Conservation (phyloP, 495 filamentous ascomycete species). For the Lentithecium fluviatile region DNA sequence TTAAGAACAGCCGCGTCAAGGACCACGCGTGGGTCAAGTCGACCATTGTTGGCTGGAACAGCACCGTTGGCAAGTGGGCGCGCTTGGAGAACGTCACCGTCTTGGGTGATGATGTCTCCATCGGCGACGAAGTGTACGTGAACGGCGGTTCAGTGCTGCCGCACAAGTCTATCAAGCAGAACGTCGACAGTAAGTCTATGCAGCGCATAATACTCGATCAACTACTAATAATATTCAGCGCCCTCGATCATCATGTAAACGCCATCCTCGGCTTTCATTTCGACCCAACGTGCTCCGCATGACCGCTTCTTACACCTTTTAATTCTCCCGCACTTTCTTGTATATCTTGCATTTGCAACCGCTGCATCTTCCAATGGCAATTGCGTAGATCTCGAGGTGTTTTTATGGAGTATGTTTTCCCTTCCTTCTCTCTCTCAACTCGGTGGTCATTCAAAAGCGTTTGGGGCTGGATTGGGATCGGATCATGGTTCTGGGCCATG, state of each 20-base stretch:
- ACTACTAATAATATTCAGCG: constrained; percentile 17
- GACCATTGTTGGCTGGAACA: constrained; percentile 99
- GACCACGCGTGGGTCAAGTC: constrained; percentile 99
- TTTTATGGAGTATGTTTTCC: no score
- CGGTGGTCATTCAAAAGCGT: no score
- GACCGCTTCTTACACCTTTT: constrained; percentile 25
- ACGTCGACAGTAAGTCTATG: constrained; percentile 73
- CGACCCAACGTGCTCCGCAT: neutral
- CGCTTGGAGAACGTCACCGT: constrained; percentile 97
- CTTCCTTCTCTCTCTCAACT: no score
- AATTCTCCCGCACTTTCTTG: constrained; percentile 32
- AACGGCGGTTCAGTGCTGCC: constrained; percentile 95
- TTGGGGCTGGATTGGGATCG: no score
- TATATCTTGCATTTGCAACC: constrained; percentile 26
- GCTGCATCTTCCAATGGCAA: no score
- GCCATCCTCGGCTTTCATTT: neutral
- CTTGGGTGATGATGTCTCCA: constrained; percentile 97
- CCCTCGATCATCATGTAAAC: constrained; percentile 36
- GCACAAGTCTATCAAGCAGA: constrained; percentile 98
- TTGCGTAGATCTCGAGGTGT: no score
- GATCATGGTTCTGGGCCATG: no score
- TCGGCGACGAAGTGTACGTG: constrained; percentile 97
- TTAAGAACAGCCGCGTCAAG: constrained; percentile 90
- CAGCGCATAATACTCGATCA: neutral
- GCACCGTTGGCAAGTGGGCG: constrained; percentile 91